phyloP scores from a whole-genome alignment of 768 basidiomycete genomes.

The Rhodosporidiobolus odoratus region DNA sequence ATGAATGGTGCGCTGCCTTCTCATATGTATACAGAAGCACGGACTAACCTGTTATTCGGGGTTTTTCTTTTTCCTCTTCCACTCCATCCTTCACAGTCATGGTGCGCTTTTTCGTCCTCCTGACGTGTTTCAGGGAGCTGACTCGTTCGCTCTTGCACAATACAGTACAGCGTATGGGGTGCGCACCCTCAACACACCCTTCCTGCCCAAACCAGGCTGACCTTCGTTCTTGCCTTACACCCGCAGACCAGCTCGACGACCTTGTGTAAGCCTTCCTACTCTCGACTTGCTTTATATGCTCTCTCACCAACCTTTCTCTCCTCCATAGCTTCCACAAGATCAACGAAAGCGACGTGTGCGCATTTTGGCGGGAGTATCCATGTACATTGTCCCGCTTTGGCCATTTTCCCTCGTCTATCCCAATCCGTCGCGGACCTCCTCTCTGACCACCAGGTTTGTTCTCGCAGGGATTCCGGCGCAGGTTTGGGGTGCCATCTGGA shows the following conservation, averaged over 20 bases:
- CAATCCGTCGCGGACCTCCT: background rate
- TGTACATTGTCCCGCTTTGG: background rate
- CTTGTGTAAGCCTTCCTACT: background rate
- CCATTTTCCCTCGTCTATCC: background rate
- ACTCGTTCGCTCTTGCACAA: background rate
- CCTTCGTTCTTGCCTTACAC: too few relatives aligned
- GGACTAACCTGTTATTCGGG: too few relatives aligned
- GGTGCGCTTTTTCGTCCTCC: background rate
- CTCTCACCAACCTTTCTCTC: background rate
- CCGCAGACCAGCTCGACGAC: constrained; percentile 33
- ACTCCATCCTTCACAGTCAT: constrained; percentile 2
- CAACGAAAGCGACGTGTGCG: constrained; percentile 26
- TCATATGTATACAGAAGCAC: too few relatives aligned
- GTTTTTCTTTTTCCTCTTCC: background rate
- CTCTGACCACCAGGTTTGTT: background rate
- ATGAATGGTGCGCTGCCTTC: constrained; percentile 29
- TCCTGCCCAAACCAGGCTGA: background rate
- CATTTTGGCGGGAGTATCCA: constrained; percentile 15
- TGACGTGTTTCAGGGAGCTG: too few relatives aligned
- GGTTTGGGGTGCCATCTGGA: constrained; percentile 29
- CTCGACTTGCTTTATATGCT: background rate
- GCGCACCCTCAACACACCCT: constrained; percentile 7
- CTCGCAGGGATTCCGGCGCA: constrained; percentile 24
- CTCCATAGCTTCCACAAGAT: constrained; percentile 8
- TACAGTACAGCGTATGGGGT: constrained; percentile 33